phyloP scores from a whole-genome alignment of 257 asterid species.

The Ligustrum vulgare region DNA sequence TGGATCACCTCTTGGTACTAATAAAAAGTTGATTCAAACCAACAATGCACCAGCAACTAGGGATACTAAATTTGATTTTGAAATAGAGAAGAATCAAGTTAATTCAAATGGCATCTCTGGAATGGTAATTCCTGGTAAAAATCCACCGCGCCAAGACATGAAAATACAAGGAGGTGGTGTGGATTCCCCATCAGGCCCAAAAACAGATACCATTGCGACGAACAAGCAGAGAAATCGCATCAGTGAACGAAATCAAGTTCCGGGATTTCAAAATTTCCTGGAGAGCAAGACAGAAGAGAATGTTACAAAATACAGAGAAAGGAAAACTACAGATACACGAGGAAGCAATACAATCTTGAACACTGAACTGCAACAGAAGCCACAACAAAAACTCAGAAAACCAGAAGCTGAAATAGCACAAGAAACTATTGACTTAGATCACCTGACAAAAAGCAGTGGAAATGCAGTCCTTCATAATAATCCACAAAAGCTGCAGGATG shows the following conservation, averaged over 20 bases:
- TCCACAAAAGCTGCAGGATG: conserved; percentile 32
- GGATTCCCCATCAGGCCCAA: conserved; percentile 23
- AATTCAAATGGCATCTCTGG: conserved; percentile 27
- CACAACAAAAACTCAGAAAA: conserved; percentile 16
- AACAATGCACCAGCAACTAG: conserved; percentile 21
- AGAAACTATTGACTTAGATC: conserved; percentile 21
- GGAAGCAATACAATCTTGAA: conserved; percentile 21
- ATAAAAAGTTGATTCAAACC: conserved; percentile 16
- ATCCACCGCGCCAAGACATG: conserved; percentile 28
- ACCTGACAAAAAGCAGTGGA: conserved; percentile 33
- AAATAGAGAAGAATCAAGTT: conserved; percentile 28
- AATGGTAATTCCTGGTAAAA: conserved; percentile 27
- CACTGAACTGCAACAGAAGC: conserved; percentile 32
- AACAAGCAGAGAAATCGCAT: conserved; percentile 32
- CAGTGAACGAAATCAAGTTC: conserved; percentile 29
- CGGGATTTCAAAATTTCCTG: conserved; percentile 27
- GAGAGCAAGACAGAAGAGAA: conserved; percentile 39
- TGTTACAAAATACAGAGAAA: conserved; percentile 25
- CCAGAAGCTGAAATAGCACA: conserved; percentile 20
- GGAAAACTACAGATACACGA: conserved; percentile 22
- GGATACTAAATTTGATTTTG: conserved; percentile 29
- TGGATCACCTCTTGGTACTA: conserved; percentile 10
- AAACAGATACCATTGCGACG: conserved; percentile 11
- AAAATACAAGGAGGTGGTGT: conserved; percentile 20
- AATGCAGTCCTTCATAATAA: conserved; percentile 31